Base-by-base conservation (phyloP, 805 yeast species). In the Metschnikowia chrysomelidarum region DNA sequence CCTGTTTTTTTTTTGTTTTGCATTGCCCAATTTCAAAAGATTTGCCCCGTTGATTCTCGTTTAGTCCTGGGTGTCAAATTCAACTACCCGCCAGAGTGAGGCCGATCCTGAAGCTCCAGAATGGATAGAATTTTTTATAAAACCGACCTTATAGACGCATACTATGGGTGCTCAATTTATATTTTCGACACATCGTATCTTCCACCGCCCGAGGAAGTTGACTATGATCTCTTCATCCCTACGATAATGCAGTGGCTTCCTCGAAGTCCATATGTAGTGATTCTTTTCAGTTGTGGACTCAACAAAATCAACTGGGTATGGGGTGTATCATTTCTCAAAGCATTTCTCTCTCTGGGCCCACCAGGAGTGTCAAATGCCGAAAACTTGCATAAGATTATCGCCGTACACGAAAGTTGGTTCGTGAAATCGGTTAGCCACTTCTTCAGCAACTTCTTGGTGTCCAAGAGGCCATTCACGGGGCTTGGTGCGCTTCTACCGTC, bases 351-450 rank as follows among this genome's bases (percentile, higher is more conserved):
- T 11, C 44, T 35, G 12, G 48, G 40, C 35, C 49, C 59, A n/a
- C 73, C 74, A 38, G 69, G 68, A 4, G 60, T 71, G 27, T 74
- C 76, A 41, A 71, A 73, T 34, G 67, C 74, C 25, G 46, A 51
- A 19, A 62, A 62, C 36, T 59, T 91, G 27, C 62, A 64, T 33
- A 81, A 78, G 50, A 67, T 87, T 3, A 83, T 81, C 44, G 73
- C 89, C 19, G 95, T 91, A 2, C 97, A 91, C 59, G 96, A 89
- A 47, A 82, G 84, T 30, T 88, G 96, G 93, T 75, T 89, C 60
- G 75, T 87, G 18, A 77, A 87, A 49, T 81, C 95, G 0, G 73
- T 87, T 23, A 75, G 83, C 11, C 88, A 84, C 35, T 72, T 87
- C 16, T 63, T 86, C 40, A 69, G 79, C 37, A 83, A 81, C 50